Base-by-base conservation (phyloP, 2,329 filamentous ascomycete species). In the Claviceps citrina region DNA sequence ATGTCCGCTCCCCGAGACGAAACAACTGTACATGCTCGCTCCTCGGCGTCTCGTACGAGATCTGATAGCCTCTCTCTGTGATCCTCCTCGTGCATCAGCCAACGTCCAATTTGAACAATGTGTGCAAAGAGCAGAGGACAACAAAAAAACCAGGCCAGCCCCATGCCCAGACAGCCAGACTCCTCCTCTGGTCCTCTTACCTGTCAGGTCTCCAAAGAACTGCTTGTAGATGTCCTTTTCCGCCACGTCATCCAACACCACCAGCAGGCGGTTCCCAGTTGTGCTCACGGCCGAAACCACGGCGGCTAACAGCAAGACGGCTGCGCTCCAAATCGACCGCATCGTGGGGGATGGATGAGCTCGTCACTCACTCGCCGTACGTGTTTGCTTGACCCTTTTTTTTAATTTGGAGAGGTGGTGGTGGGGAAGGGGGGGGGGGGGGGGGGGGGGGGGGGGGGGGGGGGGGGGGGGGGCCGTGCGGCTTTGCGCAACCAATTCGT, bases 211-310 rank as follows among this genome's bases (percentile, higher is more conserved):
- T 41, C 70, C 72, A 47, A 86, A 67, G 59, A 96, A 89, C 53
- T 78, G 81, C 43, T 82, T 83, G 63, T 94, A 98, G 49, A 73
- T 73, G 51, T 73, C 73, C 69, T 87, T 85, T 56, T 94, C 84
- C 31, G 74, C 71, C 46, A 76, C 69, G 52, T 93, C 81, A 54
- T 96, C 89, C 39, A 94, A 63, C 43, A 98, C 73, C 45, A 93
- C 86, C 54, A 98, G 69, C 61, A 96, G 63, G 56, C 85, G 75
- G 60, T 73, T 75, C 44, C 89, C 91, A 36, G 76, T 71, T 47
- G 78, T 80, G 66, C 87, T 94, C 54, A 81, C 64, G 42, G 86
- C 86, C 59, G 80, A 73, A 49, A 76, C 82, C 43, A 76, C 66
- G 54, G 78, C 71, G 47, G 75, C 64, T 46, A 84, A 68, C 47